phyloP scores from a whole-genome alignment of 257 asterid species.

The Jaltomata sinuosa region DNA sequence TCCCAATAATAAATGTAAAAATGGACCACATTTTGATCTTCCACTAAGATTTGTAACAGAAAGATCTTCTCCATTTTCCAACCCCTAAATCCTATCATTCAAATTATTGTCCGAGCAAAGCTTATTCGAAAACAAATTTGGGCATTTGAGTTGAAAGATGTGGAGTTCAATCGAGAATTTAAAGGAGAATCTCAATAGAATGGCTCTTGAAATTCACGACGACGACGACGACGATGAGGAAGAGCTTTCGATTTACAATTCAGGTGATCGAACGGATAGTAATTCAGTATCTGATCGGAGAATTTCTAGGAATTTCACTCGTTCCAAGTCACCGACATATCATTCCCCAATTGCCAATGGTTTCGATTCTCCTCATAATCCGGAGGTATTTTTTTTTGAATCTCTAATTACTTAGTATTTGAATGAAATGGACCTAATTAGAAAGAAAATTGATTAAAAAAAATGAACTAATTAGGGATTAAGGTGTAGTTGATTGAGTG shows the following conservation, averaged over 20 bases:
- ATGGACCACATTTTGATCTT: not conserved
- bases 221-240: slow-evolving; percentile 45
- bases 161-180: slow-evolving; percentile 91
- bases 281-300: slow-evolving; percentile 49
- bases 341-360: slow-evolving; percentile 64
- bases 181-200: slow-evolving; percentile 79
- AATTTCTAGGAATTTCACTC: slow-evolving; percentile 38
- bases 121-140: not conserved
- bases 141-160: slow-evolving; percentile 37
- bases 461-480: not conserved
- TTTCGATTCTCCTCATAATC: slow-evolving; percentile 38
- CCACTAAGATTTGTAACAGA: not conserved
- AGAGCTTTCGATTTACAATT: slow-evolving; percentile 39
- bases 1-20: not conserved
- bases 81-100: not conserved
- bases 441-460: not conserved
- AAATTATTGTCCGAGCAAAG: not conserved
- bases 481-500: not conserved
- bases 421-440: not conserved
- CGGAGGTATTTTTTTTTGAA: slow-evolving; percentile 36
- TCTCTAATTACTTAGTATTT: not conserved
- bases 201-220: slow-evolving; percentile 76
- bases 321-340: slow-evolving; percentile 39
- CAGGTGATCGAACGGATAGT: slow-evolving; percentile 35
- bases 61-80: not conserved